These are phyloP conservation scores for Apocynum venetum DNA, from an alignment of 257 asterid genomes.

Conservation along the genomic window DNA sequence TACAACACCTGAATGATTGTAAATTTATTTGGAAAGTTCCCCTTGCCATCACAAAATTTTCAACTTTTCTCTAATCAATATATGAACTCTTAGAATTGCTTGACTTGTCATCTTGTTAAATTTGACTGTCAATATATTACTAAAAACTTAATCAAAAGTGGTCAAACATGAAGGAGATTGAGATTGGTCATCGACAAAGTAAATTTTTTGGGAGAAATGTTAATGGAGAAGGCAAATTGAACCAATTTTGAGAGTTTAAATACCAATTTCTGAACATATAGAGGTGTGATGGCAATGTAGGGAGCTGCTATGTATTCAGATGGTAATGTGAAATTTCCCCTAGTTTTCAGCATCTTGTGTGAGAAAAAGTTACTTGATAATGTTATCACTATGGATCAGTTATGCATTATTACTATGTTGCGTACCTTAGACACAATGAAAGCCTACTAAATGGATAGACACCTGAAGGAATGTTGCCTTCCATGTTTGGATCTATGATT, in stretches of 20 bases:
- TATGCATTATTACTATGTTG: background rate
- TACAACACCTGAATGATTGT: background rate
- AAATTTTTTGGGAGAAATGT: background rate
- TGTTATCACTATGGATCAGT: background rate
- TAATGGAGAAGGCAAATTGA: background rate
- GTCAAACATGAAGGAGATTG: background rate
- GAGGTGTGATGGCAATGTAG: background rate
- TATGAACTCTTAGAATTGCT: background rate
- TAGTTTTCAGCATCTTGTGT: background rate
- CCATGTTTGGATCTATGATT: background rate
- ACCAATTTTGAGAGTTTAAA: background rate
- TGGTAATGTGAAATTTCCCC: background rate
- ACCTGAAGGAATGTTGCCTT: background rate
- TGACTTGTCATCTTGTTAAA: background rate
- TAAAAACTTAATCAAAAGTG: background rate
- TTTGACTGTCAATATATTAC: background rate
- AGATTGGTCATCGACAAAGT: no score
- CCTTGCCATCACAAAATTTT: background rate
- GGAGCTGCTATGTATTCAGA: background rate
- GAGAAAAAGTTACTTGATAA: background rate
- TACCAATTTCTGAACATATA: background rate
- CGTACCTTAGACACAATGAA: background rate
- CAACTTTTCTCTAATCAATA: background rate
- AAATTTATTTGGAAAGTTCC: no score
- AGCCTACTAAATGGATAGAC: background rate